Base-by-base conservation (phyloP, 2,329 filamentous ascomycete genomes). In the Talaromyces pinophilus region DNA sequence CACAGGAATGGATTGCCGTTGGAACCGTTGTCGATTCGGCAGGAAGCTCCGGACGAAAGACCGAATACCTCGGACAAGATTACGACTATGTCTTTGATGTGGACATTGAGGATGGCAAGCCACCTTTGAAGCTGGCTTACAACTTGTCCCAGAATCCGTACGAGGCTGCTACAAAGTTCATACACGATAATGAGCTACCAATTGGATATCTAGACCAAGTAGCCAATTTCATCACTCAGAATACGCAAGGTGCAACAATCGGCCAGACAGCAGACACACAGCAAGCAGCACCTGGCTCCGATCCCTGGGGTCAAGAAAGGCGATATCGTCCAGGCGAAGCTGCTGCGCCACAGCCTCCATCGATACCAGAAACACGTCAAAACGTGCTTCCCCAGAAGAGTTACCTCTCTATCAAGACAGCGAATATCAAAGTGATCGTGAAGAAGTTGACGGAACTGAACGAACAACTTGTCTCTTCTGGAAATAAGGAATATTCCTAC, bases 71-170 rank as follows among this genome's bases (percentile, higher is more conserved):
- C 1, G 94, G 94, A 38, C 87, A 96, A 75, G 91, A 94, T 68
- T 99, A 96, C 76, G 95, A 99, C 75, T 97, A 90, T 73, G 93
- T 99, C 8, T 98, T 98, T 71, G 93, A 97, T 74, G 93, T 97
- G 30, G 93, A 97, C 72, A 96, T 97, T 69, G 92, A 97, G 76
- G 94, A 97, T 73, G 94, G 93, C 62, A 94, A 96, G 74, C 93
- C 94, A 13, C 88, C 94, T 0, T 83, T 98, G 55, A 97, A 97
- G 78, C 84, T 98, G n/a, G 93, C 94, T 0, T 98, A 91, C 80
- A 97, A 98, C 76, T 84, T 94, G 13, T 92, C 91, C 0, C 90
- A 97, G 75, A 97, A 97, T 71, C 92, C 93, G 0, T 98, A 96
- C 77, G 92, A 97, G 72, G 90, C 90, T 2, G 94, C 95, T 0